Percentiles rank a stretch among this genome's conserved stretches.
Conservation (phyloP, 2,329 filamentous ascomycete species). For the Fusarium vanettenii region DNA sequence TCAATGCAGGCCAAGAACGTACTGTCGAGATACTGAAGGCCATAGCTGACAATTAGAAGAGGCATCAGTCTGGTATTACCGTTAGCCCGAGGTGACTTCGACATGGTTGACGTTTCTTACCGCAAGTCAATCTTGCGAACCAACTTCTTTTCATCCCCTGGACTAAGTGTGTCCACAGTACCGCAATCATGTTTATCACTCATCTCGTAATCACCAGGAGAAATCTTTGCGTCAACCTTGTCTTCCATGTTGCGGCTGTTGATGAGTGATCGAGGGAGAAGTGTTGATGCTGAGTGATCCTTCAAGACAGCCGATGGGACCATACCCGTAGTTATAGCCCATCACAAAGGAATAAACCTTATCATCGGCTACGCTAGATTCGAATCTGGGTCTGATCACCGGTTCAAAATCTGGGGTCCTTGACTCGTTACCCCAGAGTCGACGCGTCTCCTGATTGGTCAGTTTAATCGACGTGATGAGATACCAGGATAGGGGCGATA, state of each 20-base stretch:
- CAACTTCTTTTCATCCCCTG: conserved; percentile 28
- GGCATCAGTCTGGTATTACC: conserved; percentile 9
- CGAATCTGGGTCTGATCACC: background rate
- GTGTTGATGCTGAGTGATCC: background rate
- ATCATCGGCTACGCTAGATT: background rate
- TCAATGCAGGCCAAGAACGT: background rate
- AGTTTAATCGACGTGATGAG: conserved; percentile 22
- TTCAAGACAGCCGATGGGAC: background rate
- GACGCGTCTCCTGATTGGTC: background rate
- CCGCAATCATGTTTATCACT: conserved; percentile 2
- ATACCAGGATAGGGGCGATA: background rate
- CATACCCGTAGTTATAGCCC: background rate
- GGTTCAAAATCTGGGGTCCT: conserved; percentile 7
- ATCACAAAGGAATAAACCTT: background rate
- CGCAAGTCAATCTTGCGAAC: conserved; percentile 32
- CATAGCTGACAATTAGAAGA: conserved; percentile 22
- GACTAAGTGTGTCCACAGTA: background rate
- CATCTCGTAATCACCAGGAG: background rate
- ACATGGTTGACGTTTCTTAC: background rate
- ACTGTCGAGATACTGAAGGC: conserved; percentile 24
- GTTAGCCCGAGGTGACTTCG: background rate
- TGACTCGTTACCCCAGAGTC: conserved; percentile 10
- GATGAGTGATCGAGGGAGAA: background rate
- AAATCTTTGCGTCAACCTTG: background rate
- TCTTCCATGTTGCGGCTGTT: background rate